Conservation (phyloP, 176 grass and related monocot species). For the Canna indica region DNA sequence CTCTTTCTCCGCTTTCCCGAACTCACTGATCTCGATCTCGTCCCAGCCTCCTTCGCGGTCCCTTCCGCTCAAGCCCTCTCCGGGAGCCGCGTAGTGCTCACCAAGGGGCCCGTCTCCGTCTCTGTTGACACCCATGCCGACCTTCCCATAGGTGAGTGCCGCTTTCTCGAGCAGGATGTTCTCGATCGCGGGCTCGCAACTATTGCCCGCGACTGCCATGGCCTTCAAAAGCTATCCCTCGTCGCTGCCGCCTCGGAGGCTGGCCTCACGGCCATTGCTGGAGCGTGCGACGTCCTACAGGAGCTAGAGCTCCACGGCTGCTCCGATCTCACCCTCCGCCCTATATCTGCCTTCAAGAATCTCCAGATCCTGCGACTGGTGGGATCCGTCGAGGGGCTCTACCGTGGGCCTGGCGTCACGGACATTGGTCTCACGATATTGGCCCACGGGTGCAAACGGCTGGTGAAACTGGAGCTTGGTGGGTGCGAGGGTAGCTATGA, state of each 20-base stretch:
- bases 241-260: conserved; percentile 45
- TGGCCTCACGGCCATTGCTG: conserved; percentile 49
- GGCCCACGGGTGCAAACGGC: conserved; percentile 77
- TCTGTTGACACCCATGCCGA: conserved; percentile 40
- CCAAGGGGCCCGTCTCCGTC: conserved; percentile 38
- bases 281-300: conserved; percentile 42
- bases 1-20: conserved; percentile 59
- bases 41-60: conserved; percentile 63
- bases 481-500: conserved; percentile 88
- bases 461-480: conserved; percentile 72
- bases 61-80: conserved; percentile 22
- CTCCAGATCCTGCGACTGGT: conserved; percentile 84
- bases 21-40: conserved; percentile 63
- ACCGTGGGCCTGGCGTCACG: conserved; percentile 45
- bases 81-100: conserved; percentile 51
- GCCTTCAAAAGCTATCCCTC: conserved; percentile 52
- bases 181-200: conserved; percentile 48
- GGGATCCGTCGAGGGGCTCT: conserved; percentile 37
- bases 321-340: conserved; percentile 61
- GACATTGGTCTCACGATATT: conserved; percentile 98
- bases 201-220: conserved; percentile 41
- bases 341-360: conserved; percentile 79
- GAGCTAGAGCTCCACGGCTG: conserved; percentile 89
- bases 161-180: conserved; percentile 42
- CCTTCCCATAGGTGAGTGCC: conserved; percentile 40